Evolutionary conservation across 495 filamentous ascomycete genomes (phyloP).

Genomic region (Daldinia caldariorum): DNA sequence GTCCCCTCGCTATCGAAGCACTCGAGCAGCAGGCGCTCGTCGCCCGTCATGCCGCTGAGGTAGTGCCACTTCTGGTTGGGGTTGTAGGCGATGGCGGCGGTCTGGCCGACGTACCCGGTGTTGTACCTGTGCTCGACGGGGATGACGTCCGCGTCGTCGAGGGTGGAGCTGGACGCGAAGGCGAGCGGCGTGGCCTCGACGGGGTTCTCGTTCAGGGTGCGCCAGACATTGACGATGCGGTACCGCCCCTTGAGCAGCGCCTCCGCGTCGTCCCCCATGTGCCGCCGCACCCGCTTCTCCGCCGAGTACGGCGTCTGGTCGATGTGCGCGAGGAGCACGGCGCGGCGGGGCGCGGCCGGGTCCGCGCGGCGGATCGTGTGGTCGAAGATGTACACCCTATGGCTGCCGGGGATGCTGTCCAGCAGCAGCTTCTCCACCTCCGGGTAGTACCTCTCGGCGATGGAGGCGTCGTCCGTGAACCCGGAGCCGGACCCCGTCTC

Average conservation of each 20-base stretch:
- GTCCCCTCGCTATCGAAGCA: slow-evolving; percentile 76
- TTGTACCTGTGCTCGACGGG: slow-evolving; percentile 80
- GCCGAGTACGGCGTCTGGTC: slow-evolving; percentile 80
- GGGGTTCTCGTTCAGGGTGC: slow-evolving; percentile 73
- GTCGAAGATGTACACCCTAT: slow-evolving; percentile 81
- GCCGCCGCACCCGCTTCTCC: slow-evolving; percentile 69
- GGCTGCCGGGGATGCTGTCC: slow-evolving; percentile 66
- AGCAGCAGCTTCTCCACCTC: slow-evolving; percentile 77
- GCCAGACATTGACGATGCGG: slow-evolving; percentile 90
- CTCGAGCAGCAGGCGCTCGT: slow-evolving; percentile 81
- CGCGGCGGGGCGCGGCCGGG: slow-evolving; percentile 63
- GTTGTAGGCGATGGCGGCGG: slow-evolving; percentile 73
- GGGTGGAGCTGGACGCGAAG: slow-evolving; percentile 69
- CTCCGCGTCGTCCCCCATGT: slow-evolving; percentile 68
- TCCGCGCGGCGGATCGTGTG: slow-evolving; percentile 80
- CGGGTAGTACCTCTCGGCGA: slow-evolving; percentile 80
- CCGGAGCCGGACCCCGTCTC: slow-evolving; percentile 38
- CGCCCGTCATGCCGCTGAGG: slow-evolving; percentile 76
- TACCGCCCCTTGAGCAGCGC: slow-evolving; percentile 68
- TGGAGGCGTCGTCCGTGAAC: slow-evolving; percentile 71
- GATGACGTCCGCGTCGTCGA: slow-evolving; percentile 72
- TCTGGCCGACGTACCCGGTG: slow-evolving; percentile 74
- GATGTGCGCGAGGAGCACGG: slow-evolving; percentile 80
- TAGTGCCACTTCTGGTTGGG: slow-evolving; percentile 77
- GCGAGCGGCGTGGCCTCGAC: slow-evolving; percentile 76